Percentiles rank a stretch among this genome's conserved stretches.
phyloP scores from a whole-genome alignment of 306 rosid species.

The Castanea crenata region DNA sequence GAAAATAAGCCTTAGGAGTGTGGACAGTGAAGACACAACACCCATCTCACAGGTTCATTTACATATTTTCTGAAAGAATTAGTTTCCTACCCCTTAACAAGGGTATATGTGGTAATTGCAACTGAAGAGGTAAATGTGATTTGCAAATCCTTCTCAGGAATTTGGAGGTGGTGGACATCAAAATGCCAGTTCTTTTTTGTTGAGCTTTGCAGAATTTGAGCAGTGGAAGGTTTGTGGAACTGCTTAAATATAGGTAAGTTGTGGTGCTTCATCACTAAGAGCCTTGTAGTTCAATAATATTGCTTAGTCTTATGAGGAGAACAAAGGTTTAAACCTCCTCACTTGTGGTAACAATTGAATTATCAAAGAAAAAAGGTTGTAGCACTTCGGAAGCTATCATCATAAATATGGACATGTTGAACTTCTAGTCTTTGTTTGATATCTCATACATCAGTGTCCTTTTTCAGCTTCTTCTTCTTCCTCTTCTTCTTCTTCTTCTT shows the following conservation, averaged over 20 bases:
- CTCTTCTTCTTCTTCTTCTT: no score
- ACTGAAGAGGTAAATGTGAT: slow-evolving; percentile 1
- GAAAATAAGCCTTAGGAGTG: slow-evolving; percentile 78
- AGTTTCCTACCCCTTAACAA: background rate
- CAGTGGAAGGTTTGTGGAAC: slow-evolving; percentile 57
- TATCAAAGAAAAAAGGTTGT: no score
- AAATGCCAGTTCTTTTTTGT: slow-evolving; percentile 77
- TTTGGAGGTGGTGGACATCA: slow-evolving; percentile 89
- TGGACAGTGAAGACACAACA: slow-evolving; percentile 68
- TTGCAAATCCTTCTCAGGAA: slow-evolving; percentile 40
- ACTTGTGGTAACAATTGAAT: no score
- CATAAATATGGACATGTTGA: background rate
- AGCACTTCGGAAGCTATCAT: background rate
- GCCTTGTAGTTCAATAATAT: no score
- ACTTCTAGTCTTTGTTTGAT: background rate
- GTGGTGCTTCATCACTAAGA: no score
- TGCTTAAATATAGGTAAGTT: background rate
- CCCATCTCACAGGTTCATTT: slow-evolving; percentile 61
- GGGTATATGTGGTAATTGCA: background rate
- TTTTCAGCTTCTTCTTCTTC: background rate
- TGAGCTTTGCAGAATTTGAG: slow-evolving; percentile 51
- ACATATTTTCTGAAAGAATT: slow-evolving; percentile 13
- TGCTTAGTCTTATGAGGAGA: no score
- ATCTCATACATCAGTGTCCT: background rate
- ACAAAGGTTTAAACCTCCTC: no score